phyloP scores from a whole-genome alignment of 2,329 filamentous ascomycete species.

The Stagonosporopsis vannaccii region DNA sequence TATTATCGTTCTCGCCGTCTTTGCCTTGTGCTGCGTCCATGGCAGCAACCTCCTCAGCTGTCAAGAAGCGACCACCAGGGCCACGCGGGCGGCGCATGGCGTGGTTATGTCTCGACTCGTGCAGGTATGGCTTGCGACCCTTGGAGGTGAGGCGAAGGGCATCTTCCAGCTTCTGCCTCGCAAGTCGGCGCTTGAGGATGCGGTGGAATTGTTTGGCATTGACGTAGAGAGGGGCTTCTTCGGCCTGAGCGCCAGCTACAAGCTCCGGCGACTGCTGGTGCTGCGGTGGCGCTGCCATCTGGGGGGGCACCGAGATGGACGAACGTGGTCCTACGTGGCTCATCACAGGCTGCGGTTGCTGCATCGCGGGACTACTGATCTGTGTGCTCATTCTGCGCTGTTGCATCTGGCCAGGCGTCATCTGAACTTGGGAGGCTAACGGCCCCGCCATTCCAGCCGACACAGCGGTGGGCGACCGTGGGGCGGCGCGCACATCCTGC shows the following conservation, averaged over 20 bases:
- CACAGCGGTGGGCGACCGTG: constrained; percentile 79
- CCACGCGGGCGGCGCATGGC: constrained; percentile 95
- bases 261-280: constrained; percentile 82
- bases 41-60: constrained; percentile 91
- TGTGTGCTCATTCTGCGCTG: constrained; percentile 53
- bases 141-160: constrained; percentile 91
- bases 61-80: constrained; percentile 93
- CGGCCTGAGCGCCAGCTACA: constrained; percentile 68
- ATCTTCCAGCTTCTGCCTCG: constrained; percentile 92
- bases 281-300: constrained; percentile 67
- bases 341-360: constrained; percentile 78
- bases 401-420: constrained; percentile 46
- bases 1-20: constrained; percentile 46
- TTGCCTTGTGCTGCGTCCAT: constrained; percentile 66
- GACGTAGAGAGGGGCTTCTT: constrained; percentile 95
- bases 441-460: constrained; percentile 61
- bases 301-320: constrained; percentile 57
- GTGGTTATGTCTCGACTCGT: constrained; percentile 97
- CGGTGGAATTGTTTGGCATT: constrained; percentile 99
- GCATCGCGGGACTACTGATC: constrained; percentile 59
- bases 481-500: constrained; percentile 70
- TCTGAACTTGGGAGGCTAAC: constrained; percentile 50
- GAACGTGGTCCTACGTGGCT: constrained; percentile 68
- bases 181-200: constrained; percentile 92
- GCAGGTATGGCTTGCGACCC: constrained; percentile 93